phyloP scores from a whole-genome alignment of 345 rosid species.

The Laguncularia racemosa region DNA sequence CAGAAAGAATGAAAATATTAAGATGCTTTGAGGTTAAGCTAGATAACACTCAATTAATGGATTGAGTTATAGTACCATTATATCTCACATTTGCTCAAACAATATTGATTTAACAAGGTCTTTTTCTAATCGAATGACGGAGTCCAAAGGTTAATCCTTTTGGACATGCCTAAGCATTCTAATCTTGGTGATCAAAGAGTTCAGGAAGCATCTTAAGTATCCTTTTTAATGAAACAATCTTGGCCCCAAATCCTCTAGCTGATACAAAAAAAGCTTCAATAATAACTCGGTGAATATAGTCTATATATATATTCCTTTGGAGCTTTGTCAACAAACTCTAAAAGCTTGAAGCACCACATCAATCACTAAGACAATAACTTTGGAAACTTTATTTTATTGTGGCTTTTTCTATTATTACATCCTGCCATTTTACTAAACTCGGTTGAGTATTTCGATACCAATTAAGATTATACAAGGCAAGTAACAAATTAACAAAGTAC shows the following conservation, averaged over 20 bases:
- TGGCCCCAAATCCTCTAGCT: slow-evolving; percentile 89
- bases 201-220: slow-evolving; percentile 98
- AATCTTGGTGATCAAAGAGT: slow-evolving; percentile 98
- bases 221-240: slow-evolving; percentile 85
- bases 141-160: slow-evolving; percentile 96
- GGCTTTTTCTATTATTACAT: slow-evolving; percentile 96
- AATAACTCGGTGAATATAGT: too few relatives aligned
- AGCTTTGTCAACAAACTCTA: slow-evolving; percentile 45
- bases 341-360: slow-evolving; percentile 97
- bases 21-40: background rate
- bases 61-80: slow-evolving; percentile 62
- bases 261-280: slow-evolving; percentile 15
- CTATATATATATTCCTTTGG: too few relatives aligned
- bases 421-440: slow-evolving; percentile 37
- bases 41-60: too few relatives aligned
- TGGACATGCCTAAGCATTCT: slow-evolving; percentile 92
- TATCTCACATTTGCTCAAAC: slow-evolving; percentile 99
- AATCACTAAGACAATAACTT: slow-evolving; percentile 98
- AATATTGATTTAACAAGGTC: slow-evolving; percentile 93
- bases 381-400: slow-evolving; percentile 98
- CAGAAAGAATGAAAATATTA: background rate
- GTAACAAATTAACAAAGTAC: background rate
- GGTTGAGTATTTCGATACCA: background rate
- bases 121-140: slow-evolving; percentile 99
- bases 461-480: too few relatives aligned